phyloP scores from a whole-genome alignment of 2,329 filamentous ascomycete genomes.

The Kalaharituber pfeilii region DNA sequence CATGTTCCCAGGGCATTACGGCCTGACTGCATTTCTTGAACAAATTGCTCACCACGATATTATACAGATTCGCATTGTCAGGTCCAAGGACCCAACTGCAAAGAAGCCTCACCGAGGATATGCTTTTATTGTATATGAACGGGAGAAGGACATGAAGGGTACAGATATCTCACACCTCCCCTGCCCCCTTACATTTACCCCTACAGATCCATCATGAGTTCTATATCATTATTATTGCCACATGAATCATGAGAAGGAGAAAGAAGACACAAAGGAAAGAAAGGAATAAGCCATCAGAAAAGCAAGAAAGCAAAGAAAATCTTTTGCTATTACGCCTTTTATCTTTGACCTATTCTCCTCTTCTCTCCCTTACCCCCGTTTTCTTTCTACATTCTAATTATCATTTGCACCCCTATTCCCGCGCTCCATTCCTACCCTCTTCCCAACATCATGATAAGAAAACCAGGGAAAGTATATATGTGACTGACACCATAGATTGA shows the following conservation, averaged over 20 bases:
- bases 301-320: neutral
- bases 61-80: slow-evolving; percentile 72
- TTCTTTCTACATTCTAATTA: neutral
- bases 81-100: slow-evolving; percentile 60
- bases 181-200: slow-evolving; percentile 23
- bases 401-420: too few species aligned
- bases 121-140: slow-evolving; percentile 91
- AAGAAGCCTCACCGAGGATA: slow-evolving; percentile 76
- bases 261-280: too few species aligned
- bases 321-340: neutral
- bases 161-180: slow-evolving; percentile 37
- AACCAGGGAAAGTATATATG: slow-evolving; percentile 11
- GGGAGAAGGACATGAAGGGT: slow-evolving; percentile 99
- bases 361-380: neutral
- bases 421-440: too few species aligned
- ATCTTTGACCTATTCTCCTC: neutral
- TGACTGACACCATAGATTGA: slow-evolving; percentile 49
- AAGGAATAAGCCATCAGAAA: too few species aligned
- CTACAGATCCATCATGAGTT: too few species aligned
- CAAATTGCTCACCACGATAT: neutral
- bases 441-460: too few species aligned
- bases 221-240: neutral
- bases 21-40: slow-evolving; percentile 2
- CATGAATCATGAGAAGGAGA: neutral
- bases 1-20: neutral